Conservation (phyloP, 495 filamentous ascomycete genomes). For the Penicillium manginii region DNA sequence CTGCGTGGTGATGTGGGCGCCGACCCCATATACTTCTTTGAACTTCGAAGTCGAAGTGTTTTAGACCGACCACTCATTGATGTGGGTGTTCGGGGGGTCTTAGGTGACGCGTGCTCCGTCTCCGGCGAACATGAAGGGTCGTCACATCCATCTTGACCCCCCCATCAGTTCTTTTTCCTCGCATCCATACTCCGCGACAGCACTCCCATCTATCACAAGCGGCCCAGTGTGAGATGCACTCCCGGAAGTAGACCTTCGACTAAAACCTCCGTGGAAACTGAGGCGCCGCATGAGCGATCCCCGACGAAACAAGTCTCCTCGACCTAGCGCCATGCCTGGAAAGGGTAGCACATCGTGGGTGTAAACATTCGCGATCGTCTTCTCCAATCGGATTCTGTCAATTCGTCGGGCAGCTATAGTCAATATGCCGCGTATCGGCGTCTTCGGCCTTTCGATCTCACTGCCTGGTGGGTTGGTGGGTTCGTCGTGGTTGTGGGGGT, state of each 20-base stretch:
- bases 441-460: constrained; percentile 40
- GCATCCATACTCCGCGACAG: constrained; percentile 16
- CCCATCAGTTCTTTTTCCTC: constrained; percentile 21
- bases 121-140: constrained; percentile 16
- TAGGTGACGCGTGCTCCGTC: constrained; percentile 18
- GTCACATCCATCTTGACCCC: constrained; percentile 12
- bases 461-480: constrained; percentile 19
- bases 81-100: constrained; percentile 13
- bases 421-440: constrained; percentile 22
- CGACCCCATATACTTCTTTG: constrained; percentile 14
- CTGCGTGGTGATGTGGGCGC: constrained; percentile 21
- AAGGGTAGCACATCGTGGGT: constrained; percentile 81
- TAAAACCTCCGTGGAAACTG: constrained; percentile 50
- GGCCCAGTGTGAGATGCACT: constrained; percentile 19
- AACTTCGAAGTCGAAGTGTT: constrained; percentile 22
- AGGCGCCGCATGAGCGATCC: constrained; percentile 83
- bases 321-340: constrained; percentile 76
- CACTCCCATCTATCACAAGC: constrained; percentile 17
- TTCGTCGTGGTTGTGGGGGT: constrained; percentile 58
- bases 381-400: constrained; percentile 79
- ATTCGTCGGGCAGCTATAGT: constrained; percentile 64
- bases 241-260: constrained; percentile 38
- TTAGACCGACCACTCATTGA: constrained; percentile 19
- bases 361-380: constrained; percentile 77
- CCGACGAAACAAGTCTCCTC: constrained; percentile 63